Evolutionary conservation across 768 basidiomycete species (phyloP).

Genomic region (Agaricus blazei): DNA sequence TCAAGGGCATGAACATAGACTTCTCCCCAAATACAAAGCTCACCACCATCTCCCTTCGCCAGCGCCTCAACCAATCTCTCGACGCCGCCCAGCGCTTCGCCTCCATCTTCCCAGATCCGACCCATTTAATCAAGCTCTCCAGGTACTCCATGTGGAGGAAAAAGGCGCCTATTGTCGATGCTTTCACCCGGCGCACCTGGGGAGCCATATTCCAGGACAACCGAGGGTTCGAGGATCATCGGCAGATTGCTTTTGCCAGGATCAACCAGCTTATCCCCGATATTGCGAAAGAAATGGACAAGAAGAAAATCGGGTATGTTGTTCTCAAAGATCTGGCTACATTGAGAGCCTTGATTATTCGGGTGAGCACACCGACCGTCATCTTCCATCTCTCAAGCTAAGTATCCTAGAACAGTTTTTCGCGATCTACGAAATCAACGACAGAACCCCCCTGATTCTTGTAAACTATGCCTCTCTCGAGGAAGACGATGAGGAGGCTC

Average conservation of each 20-base stretch:
- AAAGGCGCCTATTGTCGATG: constrained; percentile 5
- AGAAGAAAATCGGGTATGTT: constrained; percentile 7
- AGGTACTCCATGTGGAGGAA: constrained; percentile 6
- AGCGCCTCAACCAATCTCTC: constrained; percentile 16
- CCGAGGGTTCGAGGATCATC: constrained; percentile 6
- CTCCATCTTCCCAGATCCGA: constrained; percentile 13
- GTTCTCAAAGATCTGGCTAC: constrained; percentile 1
- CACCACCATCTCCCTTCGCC: constrained; percentile 19
- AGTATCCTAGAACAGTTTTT: constrained; percentile 17
- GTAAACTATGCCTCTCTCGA: constrained; percentile 22
- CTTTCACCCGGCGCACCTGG: constrained; percentile 9
- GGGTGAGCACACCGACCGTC: neutral
- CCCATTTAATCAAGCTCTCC: neutral
- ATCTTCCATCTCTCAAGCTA: neutral
- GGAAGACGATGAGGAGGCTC: constrained; percentile 11
- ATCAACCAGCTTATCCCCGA: constrained; percentile 8
- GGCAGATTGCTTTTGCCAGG: constrained; percentile 8
- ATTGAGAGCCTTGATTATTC: constrained; percentile 4
- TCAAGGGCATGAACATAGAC: constrained; percentile 24
- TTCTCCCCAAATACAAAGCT: constrained; percentile 24
- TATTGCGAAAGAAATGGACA: constrained; percentile 8
- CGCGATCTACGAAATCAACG: constrained; percentile 18
- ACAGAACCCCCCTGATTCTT: constrained; percentile 21
- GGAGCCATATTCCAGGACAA: constrained; percentile 9
- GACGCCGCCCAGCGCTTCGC: constrained; percentile 23